Conservation (phyloP, 2,329 filamentous ascomycete genomes). For the Apiospora malaysiana region DNA sequence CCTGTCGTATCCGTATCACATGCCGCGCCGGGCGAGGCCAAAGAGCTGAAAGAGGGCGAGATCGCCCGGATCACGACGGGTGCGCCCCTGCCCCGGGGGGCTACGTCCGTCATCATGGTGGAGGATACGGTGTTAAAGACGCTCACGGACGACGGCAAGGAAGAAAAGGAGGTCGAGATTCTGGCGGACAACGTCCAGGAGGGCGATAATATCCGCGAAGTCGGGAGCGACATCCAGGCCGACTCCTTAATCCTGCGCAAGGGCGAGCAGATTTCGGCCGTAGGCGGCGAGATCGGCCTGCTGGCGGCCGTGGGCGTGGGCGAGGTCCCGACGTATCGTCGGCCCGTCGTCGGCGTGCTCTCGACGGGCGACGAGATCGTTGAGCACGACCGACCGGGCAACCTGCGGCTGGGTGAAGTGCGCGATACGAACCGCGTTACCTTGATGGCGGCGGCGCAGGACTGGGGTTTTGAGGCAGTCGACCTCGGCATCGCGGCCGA, state of each 20-base stretch:
- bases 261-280: conserved; percentile 82
- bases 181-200: conserved; percentile 75
- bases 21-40: conserved; percentile 73
- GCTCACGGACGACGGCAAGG: conserved; percentile 77
- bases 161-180: conserved; percentile 90
- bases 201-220: conserved; percentile 88
- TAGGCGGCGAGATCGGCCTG: conserved; percentile 90
- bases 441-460: conserved; percentile 76
- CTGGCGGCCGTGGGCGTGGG: conserved; percentile 82
- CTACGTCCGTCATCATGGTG: conserved; percentile 94
- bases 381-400: conserved; percentile 67
- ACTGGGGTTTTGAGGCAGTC: conserved; percentile 77
- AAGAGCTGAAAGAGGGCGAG: conserved; percentile 71
- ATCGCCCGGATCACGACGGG: conserved; percentile 94
- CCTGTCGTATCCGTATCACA: conserved; percentile 88
- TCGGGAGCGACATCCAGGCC: conserved; percentile 83
- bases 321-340: conserved; percentile 74
- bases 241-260: conserved; percentile 74
- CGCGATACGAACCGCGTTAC: conserved; percentile 92
- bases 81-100: conserved; percentile 85
- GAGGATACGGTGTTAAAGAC: conserved; percentile 85
- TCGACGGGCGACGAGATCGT: conserved; percentile 97
- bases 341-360: conserved; percentile 82
- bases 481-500: conserved; percentile 88
- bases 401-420: conserved; percentile 80